These are phyloP conservation scores for Penicillium decumbens DNA, from an alignment of 2,329 filamentous ascomycete species.

Conservation along the genomic window DNA sequence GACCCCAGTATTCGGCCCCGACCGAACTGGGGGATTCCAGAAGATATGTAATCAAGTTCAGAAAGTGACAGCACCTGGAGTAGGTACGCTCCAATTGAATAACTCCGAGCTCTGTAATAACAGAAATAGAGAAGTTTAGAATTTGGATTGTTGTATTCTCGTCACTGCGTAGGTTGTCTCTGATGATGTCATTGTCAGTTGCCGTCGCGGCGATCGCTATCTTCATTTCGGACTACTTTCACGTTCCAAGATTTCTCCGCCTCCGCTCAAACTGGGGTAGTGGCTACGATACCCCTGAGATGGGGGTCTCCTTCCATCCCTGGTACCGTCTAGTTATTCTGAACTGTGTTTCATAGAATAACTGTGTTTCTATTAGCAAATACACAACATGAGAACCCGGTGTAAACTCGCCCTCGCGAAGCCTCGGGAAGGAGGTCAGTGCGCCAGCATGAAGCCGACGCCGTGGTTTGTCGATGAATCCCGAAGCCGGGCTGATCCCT, in stretches of 20 bases:
- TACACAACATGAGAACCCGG: neutral
- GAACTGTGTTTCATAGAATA: neutral
- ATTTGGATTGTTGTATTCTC: neutral
- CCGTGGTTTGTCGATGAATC: slow-evolving; percentile 3
- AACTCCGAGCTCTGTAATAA: neutral
- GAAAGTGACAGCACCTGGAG: neutral
- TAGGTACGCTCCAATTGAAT: neutral
- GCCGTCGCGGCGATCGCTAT: slow-evolving; percentile 1
- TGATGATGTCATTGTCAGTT: slow-evolving; percentile 8
- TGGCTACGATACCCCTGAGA: neutral
- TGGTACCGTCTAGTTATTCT: neutral
- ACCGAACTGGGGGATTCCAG: slow-evolving; percentile 2
- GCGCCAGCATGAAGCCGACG: slow-evolving; percentile 1
- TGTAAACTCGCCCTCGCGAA: neutral
- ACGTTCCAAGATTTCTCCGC: neutral
- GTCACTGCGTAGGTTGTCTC: neutral
- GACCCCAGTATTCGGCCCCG: slow-evolving; percentile 5
- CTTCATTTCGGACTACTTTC: neutral
- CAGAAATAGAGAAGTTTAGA: neutral
- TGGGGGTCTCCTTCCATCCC: neutral
- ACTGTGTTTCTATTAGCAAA: neutral
- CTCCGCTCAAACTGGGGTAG: neutral
- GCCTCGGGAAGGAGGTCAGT: neutral
- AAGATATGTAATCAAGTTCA: neutral
- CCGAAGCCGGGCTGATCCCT: slow-evolving; percentile 5